Conservation (phyloP, 2,329 filamentous ascomycete genomes). For the Colletotrichum graminicola region DNA sequence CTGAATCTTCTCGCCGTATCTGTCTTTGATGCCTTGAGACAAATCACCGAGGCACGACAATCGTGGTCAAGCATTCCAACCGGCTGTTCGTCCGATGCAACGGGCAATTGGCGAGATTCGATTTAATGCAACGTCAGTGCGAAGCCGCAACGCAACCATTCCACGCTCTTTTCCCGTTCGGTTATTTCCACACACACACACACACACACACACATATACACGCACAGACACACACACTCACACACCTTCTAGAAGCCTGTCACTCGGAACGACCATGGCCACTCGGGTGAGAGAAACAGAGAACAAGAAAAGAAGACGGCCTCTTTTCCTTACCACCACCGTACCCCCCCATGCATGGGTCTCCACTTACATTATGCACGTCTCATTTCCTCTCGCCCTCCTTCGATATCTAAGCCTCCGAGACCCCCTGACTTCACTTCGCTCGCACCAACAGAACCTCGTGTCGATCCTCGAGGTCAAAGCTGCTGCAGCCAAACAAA, state of each 20-base stretch:
- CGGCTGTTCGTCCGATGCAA: conserved; percentile 33
- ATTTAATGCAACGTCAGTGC: conserved; percentile 30
- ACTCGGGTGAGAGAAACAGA: too few species aligned
- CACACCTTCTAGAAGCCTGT: conserved; percentile 32
- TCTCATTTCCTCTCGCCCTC: conserved; percentile 23
- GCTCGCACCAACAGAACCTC: conserved; percentile 24
- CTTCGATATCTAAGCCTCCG: conserved; percentile 29
- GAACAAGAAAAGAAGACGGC: too few species aligned
- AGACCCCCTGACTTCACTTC: background rate
- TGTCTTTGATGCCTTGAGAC: background rate
- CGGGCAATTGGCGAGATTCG: conserved; percentile 35
- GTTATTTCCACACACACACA: conserved; percentile 9
- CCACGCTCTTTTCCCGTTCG: conserved; percentile 10
- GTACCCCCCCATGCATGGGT: background rate
- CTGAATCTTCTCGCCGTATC: background rate
- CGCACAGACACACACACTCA: too few species aligned
- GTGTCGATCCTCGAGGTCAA: conserved; percentile 27
- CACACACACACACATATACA: background rate
- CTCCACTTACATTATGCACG: background rate
- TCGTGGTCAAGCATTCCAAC: background rate
- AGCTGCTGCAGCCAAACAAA: background rate
- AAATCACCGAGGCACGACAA: background rate
- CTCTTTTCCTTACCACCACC: too few species aligned
- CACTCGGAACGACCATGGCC: conserved; percentile 16
- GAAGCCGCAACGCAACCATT: background rate